Evolutionary conservation across 2,329 filamentous ascomycete species (phyloP).

Genomic region (Phaeosphaeriaceae sp.): DNA sequence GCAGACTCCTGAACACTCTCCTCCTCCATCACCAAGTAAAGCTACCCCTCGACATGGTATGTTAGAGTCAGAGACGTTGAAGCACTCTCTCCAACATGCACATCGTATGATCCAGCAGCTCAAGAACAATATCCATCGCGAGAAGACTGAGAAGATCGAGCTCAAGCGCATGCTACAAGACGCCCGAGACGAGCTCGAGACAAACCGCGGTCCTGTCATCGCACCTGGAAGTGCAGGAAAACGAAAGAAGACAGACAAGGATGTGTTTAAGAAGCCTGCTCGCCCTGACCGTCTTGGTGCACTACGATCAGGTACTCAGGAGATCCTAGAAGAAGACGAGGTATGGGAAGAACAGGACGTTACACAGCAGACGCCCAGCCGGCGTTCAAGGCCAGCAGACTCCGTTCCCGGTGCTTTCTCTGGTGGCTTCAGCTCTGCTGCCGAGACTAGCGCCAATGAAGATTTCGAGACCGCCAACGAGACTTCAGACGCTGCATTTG

Average conservation of each 20-base stretch:
- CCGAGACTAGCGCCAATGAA: conserved; percentile 60
- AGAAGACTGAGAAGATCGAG: conserved; percentile 98
- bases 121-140: conserved; percentile 91
- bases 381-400: conserved; percentile 35
- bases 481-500: conserved; percentile 66
- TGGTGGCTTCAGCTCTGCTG: conserved; percentile 42
- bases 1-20: conserved; percentile 84
- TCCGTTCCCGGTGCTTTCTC: conserved; percentile 40
- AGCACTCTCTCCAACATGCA: conserved; percentile 91
- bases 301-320: conserved; percentile 73
- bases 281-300: conserved; percentile 77
- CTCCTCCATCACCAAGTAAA: conserved; percentile 88
- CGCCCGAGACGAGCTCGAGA: conserved; percentile 86
- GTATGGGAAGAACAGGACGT: conserved; percentile 82
- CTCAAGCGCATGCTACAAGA: conserved; percentile 95
- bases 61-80: conserved; percentile 94
- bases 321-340: conserved; percentile 78
- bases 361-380: conserved; percentile 61
- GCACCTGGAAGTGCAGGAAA: conserved; percentile 57
- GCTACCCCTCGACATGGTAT: conserved; percentile 87
- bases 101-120: conserved; percentile 96
- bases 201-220: conserved; percentile 62
- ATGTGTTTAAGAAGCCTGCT: conserved; percentile 76
- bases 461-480: conserved; percentile 85
- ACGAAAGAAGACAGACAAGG: conserved; percentile 62